Conservation (phyloP, 495 filamentous ascomycete genomes). For the Bathelium albidoporum region DNA sequence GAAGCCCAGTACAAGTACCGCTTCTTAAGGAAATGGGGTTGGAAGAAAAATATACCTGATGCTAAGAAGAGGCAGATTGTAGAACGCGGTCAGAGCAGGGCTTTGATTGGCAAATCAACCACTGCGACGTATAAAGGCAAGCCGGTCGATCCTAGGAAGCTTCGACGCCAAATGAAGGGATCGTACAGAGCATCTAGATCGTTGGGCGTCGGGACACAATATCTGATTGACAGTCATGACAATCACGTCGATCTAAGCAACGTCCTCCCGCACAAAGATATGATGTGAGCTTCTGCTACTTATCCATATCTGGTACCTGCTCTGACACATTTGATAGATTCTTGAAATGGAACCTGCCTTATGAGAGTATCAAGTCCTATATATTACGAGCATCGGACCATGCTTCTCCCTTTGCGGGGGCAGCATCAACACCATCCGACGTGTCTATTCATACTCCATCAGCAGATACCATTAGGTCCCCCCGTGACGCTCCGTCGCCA, state of each 20-base stretch:
- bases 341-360: slow-evolving; percentile 29
- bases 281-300: background rate
- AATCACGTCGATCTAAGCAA: no score
- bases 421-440: background rate
- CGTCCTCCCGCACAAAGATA: background rate
- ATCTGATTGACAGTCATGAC: background rate
- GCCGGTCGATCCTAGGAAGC: slow-evolving; percentile 26
- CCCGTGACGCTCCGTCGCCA: background rate
- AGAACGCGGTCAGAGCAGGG: slow-evolving; percentile 17
- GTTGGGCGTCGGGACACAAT: background rate
- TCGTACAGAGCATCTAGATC: slow-evolving; percentile 12
- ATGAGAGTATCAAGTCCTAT: slow-evolving; percentile 18
- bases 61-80: slow-evolving; percentile 22
- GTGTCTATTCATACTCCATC: background rate
- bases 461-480: background rate
- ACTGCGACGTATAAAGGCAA: slow-evolving; percentile 19
- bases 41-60: slow-evolving; percentile 27
- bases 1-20: slow-evolving; percentile 33
- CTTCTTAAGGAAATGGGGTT: slow-evolving; percentile 35
- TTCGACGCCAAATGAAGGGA: slow-evolving; percentile 29
- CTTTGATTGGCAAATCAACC: slow-evolving; percentile 21
- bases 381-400: background rate
- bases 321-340: slow-evolving; percentile 20
- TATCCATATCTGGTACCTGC: slow-evolving; percentile 8
- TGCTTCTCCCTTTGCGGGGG: background rate